Conservation (phyloP, 495 filamentous ascomycete genomes). For the Aspergillus bridgeri region DNA sequence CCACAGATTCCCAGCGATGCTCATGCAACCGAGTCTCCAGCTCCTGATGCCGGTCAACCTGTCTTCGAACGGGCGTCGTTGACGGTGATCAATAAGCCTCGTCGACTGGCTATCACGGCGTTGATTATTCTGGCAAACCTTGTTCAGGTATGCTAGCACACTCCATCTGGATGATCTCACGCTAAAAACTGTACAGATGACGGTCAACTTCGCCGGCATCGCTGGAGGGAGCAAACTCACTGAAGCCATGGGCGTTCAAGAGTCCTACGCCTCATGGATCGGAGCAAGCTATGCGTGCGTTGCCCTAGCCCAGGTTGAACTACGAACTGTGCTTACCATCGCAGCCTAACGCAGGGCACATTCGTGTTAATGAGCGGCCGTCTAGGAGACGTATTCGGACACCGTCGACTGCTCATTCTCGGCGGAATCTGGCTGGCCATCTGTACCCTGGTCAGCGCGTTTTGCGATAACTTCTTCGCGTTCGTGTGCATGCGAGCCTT, state of each 20-base stretch:
- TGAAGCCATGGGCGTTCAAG: conserved; percentile 19
- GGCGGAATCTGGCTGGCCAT: conserved; percentile 38
- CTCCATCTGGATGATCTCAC: not conserved
- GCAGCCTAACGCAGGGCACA: conserved; percentile 48
- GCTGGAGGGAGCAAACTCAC: conserved; percentile 29
- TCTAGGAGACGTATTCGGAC: conserved; percentile 48
- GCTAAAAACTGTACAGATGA: conserved; percentile 23
- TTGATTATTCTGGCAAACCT: conserved; percentile 28
- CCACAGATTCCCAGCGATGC: not conserved
- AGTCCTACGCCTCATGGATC: conserved; percentile 28
- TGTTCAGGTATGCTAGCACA: conserved; percentile 20
- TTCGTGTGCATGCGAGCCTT: conserved; percentile 28
- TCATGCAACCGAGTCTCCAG: not conserved
- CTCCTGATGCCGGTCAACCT: conserved; percentile 12
- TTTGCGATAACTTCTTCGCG: conserved; percentile 40
- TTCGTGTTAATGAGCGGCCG: conserved; percentile 49
- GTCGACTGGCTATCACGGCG: conserved; percentile 17
- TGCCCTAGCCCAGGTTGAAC: not conserved
- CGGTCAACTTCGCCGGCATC: conserved; percentile 29
- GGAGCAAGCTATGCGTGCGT: conserved; percentile 31
- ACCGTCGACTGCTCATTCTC: conserved; percentile 40
- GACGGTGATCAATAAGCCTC: conserved; percentile 15
- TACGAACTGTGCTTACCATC: conserved; percentile 2
- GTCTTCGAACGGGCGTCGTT: conserved; percentile 23
- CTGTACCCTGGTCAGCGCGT: conserved; percentile 36